Conservation (phyloP, 768 basidiomycete genomes). For the Auricularia cornea region DNA sequence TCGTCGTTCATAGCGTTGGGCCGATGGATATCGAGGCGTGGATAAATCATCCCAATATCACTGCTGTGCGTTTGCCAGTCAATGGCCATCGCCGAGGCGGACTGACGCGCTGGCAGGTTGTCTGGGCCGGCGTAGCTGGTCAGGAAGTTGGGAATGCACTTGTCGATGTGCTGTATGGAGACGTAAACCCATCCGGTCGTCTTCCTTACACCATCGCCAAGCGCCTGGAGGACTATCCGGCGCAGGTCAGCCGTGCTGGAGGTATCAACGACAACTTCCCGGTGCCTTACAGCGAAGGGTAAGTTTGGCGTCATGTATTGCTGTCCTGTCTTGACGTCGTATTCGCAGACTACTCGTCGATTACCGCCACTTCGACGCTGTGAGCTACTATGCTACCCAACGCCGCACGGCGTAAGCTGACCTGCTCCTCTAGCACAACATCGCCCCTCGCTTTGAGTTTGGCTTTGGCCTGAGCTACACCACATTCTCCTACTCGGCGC, state of each 20-base stretch:
- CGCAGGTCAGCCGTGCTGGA: conserved; percentile 23
- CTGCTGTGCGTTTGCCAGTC: conserved; percentile 19
- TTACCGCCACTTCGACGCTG: conserved; percentile 19
- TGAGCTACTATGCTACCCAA: no score
- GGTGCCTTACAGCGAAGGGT: conserved; percentile 55
- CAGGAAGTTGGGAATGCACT: conserved; percentile 32
- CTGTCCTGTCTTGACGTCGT: conserved; percentile 17
- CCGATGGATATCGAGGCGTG: conserved; percentile 10
- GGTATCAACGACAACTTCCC: conserved; percentile 30
- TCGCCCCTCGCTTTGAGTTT: conserved; percentile 5
- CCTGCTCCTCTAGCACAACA: background rate
- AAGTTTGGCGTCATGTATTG: conserved; percentile 13
- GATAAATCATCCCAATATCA: conserved; percentile 12
- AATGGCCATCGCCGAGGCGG: no score
- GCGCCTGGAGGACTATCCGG: conserved; percentile 25
- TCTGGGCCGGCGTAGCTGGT: conserved; percentile 44
- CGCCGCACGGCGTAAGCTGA: no score
- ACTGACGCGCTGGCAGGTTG: conserved; percentile 31
- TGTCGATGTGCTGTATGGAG: conserved; percentile 31
- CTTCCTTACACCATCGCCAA: conserved; percentile 34
- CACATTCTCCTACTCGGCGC: background rate
- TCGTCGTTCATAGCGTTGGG: conserved; percentile 11
- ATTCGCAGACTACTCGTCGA: conserved; percentile 41
- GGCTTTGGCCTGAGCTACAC: conserved; percentile 5
- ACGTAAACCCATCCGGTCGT: conserved; percentile 28